Conservation (phyloP, 306 rosid species). For the Vigna radiata region DNA sequence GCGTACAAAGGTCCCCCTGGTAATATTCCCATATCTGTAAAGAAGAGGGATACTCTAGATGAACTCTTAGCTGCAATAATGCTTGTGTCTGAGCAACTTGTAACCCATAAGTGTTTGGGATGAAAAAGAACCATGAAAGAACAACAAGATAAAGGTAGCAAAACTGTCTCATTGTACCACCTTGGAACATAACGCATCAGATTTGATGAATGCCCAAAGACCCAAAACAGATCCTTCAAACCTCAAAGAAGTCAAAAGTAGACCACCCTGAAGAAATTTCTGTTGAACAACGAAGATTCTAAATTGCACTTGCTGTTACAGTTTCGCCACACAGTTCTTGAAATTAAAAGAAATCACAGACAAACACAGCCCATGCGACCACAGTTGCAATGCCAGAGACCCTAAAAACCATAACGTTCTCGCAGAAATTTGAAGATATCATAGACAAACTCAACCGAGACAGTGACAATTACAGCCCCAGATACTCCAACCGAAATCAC, state of each 20-base stretch:
- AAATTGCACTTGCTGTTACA: background rate
- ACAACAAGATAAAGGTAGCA: slow-evolving; percentile 36
- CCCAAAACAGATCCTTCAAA: slow-evolving; percentile 26
- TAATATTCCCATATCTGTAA: slow-evolving; percentile 60
- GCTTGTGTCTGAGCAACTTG: slow-evolving; percentile 63
- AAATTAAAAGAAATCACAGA: background rate
- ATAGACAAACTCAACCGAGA: background rate
- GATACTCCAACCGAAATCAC: background rate
- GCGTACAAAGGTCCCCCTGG: slow-evolving; percentile 58
- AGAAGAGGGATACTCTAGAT: slow-evolving; percentile 70
- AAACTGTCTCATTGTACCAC: slow-evolving; percentile 54
- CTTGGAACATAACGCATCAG: slow-evolving; percentile 34
- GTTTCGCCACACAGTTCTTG: background rate
- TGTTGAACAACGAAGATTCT: background rate
- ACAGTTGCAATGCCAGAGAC: background rate
- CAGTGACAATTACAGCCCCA: background rate
- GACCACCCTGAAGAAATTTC: slow-evolving; percentile 34
- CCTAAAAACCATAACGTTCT: background rate
- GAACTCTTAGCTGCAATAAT: slow-evolving; percentile 64
- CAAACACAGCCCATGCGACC: background rate
- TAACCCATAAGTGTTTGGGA: slow-evolving; percentile 54
- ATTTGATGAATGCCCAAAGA: slow-evolving; percentile 36
- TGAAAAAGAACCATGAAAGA: slow-evolving; percentile 55
- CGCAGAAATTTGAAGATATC: background rate
- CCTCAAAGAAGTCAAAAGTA: slow-evolving; percentile 30